phyloP scores from a whole-genome alignment of 2,329 filamentous ascomycete species.

The Apiospora koreana region DNA sequence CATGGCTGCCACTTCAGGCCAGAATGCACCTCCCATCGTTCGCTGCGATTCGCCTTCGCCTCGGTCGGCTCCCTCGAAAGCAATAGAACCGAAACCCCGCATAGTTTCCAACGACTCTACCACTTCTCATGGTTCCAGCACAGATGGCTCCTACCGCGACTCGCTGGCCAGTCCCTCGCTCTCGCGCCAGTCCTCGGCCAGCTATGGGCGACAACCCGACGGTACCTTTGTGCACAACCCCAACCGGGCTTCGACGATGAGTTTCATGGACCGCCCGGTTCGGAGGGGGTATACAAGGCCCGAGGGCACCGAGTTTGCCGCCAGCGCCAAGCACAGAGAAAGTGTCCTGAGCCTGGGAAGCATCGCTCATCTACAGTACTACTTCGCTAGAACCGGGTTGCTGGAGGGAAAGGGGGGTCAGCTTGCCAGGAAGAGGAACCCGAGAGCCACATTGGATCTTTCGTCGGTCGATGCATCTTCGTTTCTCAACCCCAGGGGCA shows the following conservation, averaged over 20 bases:
- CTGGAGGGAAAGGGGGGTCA: constrained; percentile 92
- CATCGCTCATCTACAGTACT: constrained; percentile 97
- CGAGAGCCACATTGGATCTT: constrained; percentile 59
- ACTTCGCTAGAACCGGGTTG: constrained; percentile 92
- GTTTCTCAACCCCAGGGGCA: constrained; percentile 37
- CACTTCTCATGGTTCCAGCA: constrained; percentile 56
- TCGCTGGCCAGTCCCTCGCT: constrained; percentile 55
- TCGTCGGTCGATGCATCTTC: constrained; percentile 49
- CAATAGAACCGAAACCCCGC: constrained; percentile 62
- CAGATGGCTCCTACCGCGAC: constrained; percentile 50
- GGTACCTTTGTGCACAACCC: constrained; percentile 38
- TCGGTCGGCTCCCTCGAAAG: constrained; percentile 61
- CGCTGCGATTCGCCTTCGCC: constrained; percentile 66
- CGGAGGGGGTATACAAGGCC: constrained; percentile 86
- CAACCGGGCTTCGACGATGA: constrained; percentile 50
- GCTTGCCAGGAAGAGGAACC: constrained; percentile 71
- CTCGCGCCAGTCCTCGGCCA: constrained; percentile 66
- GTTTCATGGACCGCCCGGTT: constrained; percentile 38
- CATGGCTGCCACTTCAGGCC: constrained; percentile 39
- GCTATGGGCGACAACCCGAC: constrained; percentile 51
- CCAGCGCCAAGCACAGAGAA: constrained; percentile 85
- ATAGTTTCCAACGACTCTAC: constrained; percentile 65
- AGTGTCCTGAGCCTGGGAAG: constrained; percentile 96
- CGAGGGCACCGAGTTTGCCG: constrained; percentile 84
- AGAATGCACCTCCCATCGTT: constrained; percentile 37